Evolutionary conservation across 73 alveolate species (phyloP).

Genomic region (Strombidium stylifer): DNA sequence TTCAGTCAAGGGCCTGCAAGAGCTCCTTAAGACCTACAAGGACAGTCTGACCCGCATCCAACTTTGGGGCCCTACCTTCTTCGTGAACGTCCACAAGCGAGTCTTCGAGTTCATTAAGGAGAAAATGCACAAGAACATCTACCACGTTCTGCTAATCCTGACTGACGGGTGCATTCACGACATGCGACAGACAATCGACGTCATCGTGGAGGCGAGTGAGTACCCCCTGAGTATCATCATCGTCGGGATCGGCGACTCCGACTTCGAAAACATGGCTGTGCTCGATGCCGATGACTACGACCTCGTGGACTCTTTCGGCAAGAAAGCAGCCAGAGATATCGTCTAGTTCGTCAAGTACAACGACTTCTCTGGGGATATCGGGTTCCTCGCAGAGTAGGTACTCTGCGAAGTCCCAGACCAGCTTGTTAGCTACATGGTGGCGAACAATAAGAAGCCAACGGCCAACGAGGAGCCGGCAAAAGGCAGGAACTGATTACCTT

Average conservation of each 20-base stretch:
- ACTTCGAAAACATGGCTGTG: slow-evolving; percentile 41
- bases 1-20: slow-evolving; percentile 43
- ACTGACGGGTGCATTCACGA: slow-evolving; percentile 97
- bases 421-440: slow-evolving; percentile 56
- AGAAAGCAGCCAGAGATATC: slow-evolving; percentile 69
- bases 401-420: slow-evolving; percentile 84
- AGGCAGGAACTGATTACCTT: too few relatives aligned
- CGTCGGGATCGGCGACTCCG: slow-evolving; percentile 64
- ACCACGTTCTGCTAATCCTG: slow-evolving; percentile 83
- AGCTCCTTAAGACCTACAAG: slow-evolving; percentile 27
- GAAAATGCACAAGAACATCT: slow-evolving; percentile 47
- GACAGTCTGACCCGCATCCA: slow-evolving; percentile 27
- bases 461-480: too few relatives aligned
- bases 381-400: slow-evolving; percentile 67
- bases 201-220: slow-evolving; percentile 61
- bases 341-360: slow-evolving; percentile 81
- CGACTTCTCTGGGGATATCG: slow-evolving; percentile 47
- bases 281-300: slow-evolving; percentile 57
- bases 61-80: slow-evolving; percentile 82
- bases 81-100: slow-evolving; percentile 60
- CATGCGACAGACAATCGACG: slow-evolving; percentile 70
- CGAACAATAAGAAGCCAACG: too few relatives aligned
- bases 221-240: slow-evolving; percentile 79
- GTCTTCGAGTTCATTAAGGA: slow-evolving; percentile 57
- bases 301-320: slow-evolving; percentile 35